Evolutionary conservation across 441 rosid species (phyloP).

Genomic region (Bruguiera hainesii): DNA sequence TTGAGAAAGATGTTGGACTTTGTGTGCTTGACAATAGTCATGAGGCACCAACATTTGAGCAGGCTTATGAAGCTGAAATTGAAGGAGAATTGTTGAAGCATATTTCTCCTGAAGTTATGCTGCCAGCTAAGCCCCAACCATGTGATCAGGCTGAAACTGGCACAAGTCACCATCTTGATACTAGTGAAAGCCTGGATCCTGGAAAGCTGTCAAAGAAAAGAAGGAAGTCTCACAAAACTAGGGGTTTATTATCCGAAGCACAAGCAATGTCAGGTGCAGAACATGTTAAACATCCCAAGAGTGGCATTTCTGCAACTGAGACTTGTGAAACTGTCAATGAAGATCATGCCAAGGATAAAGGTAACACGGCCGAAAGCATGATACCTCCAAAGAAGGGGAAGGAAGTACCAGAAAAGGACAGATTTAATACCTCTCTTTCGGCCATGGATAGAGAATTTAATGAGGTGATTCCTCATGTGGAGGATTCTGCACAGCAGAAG

Average conservation of each 20-base stretch:
- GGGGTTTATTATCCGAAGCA: slow-evolving; percentile 16
- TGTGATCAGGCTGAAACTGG: slow-evolving; percentile 13
- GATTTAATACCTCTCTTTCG: neutral
- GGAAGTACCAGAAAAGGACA: slow-evolving; percentile 8
- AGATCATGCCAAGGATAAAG: slow-evolving; percentile 18
- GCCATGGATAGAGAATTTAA: neutral
- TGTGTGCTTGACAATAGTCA: slow-evolving; percentile 4
- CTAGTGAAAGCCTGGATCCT: slow-evolving; percentile 19
- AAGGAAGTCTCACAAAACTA: slow-evolving; percentile 36
- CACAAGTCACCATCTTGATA: neutral
- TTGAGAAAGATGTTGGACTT: slow-evolving; percentile 15
- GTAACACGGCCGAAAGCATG: slow-evolving; percentile 15
- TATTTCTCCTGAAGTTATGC: slow-evolving; percentile 4
- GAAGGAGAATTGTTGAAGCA: slow-evolving; percentile 9
- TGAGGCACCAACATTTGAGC: slow-evolving; percentile 16
- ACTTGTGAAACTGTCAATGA: slow-evolving; percentile 11
- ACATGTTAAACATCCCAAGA: slow-evolving; percentile 16
- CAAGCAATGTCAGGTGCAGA: slow-evolving; percentile 19
- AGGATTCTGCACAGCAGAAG: neutral
- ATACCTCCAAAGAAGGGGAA: slow-evolving; percentile 17
- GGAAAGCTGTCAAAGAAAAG: slow-evolving; percentile 34
- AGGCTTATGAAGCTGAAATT: slow-evolving; percentile 19
- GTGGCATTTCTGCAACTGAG: slow-evolving; percentile 22
- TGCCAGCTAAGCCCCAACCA: slow-evolving; percentile 4
- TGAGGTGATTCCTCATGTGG: neutral